phyloP scores from a whole-genome alignment of 345 rosid species.

The Ricinus communis region DNA sequence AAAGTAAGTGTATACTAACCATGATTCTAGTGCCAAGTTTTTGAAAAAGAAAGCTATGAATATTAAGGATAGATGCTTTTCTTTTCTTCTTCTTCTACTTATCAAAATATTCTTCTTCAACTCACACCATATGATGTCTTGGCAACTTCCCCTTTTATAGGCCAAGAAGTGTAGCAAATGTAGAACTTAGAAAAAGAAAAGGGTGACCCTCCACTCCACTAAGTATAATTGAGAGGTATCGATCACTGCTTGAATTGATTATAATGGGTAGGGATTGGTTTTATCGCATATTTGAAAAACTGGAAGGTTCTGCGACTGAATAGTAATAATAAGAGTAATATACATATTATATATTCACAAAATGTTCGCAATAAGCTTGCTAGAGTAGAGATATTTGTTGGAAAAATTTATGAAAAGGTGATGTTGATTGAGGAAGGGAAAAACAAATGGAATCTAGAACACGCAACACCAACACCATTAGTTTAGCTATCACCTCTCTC shows the following conservation, averaged over 20 bases:
- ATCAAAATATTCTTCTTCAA: not conserved
- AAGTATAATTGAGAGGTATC: conserved; percentile 19
- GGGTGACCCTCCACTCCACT: conserved; percentile 46
- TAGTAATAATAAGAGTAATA: not conserved
- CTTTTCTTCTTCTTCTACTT: conserved; percentile 1
- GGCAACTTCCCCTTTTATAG: conserved; percentile 40
- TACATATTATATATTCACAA: too few relatives aligned
- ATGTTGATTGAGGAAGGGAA: conserved; percentile 31
- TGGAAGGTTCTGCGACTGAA: conserved; percentile 33
- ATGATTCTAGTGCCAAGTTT: conserved; percentile 17
- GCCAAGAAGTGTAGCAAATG: conserved; percentile 17
- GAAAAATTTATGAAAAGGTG: conserved; percentile 20
- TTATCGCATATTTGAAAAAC: conserved; percentile 26
- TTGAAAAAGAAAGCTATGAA: conserved; percentile 14
- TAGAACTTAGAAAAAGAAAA: conserved; percentile 8
- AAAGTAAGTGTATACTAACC: conserved; percentile 22
- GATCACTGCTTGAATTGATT: conserved; percentile 19
- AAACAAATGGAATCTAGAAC: conserved; percentile 27
- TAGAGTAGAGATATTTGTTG: not conserved
- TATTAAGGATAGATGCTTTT: not conserved
- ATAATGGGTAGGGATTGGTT: conserved; percentile 33
- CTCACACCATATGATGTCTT: conserved; percentile 13
- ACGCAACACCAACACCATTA: conserved; percentile 18
- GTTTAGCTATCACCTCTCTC: conserved; percentile 8
- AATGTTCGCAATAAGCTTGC: too few relatives aligned